Evolutionary conservation across 1,139 yeast genomes (phyloP).

Genomic region (Geotrichum citri-aurantii): DNA sequence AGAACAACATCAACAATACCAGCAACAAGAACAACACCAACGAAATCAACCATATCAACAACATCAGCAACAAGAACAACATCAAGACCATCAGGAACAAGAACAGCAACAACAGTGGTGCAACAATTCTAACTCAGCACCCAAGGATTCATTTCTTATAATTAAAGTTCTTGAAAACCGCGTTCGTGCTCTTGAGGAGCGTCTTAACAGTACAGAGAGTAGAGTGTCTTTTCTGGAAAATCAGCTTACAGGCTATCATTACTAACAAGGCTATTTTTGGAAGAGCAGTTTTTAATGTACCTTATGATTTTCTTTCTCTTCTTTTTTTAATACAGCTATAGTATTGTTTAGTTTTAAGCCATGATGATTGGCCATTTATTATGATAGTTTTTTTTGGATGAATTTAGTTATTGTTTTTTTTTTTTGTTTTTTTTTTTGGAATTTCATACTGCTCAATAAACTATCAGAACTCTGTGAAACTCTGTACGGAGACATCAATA

Average conservation of each 20-base stretch:
- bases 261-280: neutral
- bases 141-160: neutral
- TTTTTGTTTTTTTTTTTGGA: no score
- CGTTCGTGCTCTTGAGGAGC: conserved; percentile 31
- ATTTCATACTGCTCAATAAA: no score
- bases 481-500: no score
- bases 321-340: no score
- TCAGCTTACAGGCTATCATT: conserved; percentile 2
- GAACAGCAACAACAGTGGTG: conserved; percentile 10
- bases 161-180: conserved; percentile 28
- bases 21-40: neutral
- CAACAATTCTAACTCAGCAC: conserved; percentile 22
- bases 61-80: neutral
- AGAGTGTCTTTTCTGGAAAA: conserved; percentile 28
- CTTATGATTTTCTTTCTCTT: neutral
- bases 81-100: neutral
- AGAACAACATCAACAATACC: neutral
- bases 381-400: no score
- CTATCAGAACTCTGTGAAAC: no score
- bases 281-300: no score
- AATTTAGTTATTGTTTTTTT: no score
- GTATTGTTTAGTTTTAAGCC: no score
- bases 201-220: conserved; percentile 32
- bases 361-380: no score
- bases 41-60: neutral